Percentiles rank a stretch among this genome's conserved stretches.
phyloP scores from a whole-genome alignment of 2,329 filamentous ascomycete species.

The Aspergillus floridensis region DNA sequence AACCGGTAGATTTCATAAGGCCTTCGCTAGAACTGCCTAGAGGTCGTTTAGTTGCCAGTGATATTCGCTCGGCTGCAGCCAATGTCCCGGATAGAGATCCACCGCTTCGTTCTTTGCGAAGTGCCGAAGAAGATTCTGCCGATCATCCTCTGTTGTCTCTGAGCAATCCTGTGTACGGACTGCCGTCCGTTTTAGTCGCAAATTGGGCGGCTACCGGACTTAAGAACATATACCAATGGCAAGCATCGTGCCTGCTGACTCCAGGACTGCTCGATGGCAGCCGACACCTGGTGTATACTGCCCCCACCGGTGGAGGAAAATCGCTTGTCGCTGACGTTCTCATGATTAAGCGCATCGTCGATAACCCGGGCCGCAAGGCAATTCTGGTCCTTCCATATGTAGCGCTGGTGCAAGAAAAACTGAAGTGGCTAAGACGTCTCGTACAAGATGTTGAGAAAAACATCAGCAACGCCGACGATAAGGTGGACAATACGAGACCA shows the following conservation, averaged over 20 bases:
- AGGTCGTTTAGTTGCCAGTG: constrained; percentile 42
- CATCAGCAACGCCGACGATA: constrained; percentile 30
- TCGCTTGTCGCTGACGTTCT: constrained; percentile 70
- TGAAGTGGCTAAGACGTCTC: constrained; percentile 68
- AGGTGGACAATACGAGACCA: constrained; percentile 34
- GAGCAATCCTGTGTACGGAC: constrained; percentile 60
- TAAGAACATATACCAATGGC: constrained; percentile 73
- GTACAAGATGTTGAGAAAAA: constrained; percentile 58
- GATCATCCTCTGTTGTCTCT: constrained; percentile 56
- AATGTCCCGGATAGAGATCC: constrained; percentile 10
- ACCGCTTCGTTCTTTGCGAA: constrained; percentile 46
- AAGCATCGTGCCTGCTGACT: constrained; percentile 69
- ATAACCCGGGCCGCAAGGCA: constrained; percentile 63
- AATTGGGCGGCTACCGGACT: constrained; percentile 70
- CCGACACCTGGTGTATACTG: constrained; percentile 73
- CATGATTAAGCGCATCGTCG: constrained; percentile 69
- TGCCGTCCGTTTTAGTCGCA: constrained; percentile 59
- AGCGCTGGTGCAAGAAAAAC: constrained; percentile 75
- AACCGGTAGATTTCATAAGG: constrained; percentile 27
- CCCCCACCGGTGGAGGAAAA: constrained; percentile 75
- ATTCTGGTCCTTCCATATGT: constrained; percentile 74
- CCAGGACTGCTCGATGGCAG: constrained; percentile 64
- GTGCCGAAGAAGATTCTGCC: constrained; percentile 45
- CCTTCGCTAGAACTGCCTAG: constrained; percentile 25
- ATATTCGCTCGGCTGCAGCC: constrained; percentile 30